Evolutionary conservation across 495 filamentous ascomycete species (phyloP).

Genomic region (Neurospora tetrasperma): DNA sequence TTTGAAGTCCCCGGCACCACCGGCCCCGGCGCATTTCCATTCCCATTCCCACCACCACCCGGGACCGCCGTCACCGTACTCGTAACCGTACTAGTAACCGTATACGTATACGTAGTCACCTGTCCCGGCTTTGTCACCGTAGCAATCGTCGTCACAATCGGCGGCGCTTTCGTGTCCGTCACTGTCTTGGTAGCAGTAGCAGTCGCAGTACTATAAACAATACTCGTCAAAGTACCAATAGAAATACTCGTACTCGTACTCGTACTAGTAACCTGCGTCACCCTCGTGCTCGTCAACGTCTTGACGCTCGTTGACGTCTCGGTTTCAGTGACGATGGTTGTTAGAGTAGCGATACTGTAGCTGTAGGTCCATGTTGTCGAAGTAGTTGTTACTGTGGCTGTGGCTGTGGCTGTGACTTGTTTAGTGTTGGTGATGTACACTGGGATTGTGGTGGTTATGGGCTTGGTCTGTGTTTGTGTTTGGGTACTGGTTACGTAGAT

Average conservation of each 20-base stretch:
- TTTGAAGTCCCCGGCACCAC: conserved; percentile 13
- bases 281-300: background rate
- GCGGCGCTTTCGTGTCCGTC: background rate
- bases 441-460: background rate
- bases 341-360: background rate
- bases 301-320: background rate
- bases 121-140: background rate
- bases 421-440: background rate
- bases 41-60: background rate
- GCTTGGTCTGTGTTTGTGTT: no score
- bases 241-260: background rate
- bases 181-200: background rate
- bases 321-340: background rate
- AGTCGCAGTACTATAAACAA: background rate
- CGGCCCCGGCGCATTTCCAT: conserved; percentile 1
- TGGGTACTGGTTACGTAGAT: background rate
- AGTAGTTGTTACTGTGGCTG: background rate
- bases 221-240: background rate
- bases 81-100: background rate
- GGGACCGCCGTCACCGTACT: background rate
- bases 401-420: background rate
- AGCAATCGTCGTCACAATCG: background rate
- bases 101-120: background rate
- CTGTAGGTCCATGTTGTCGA: background rate
- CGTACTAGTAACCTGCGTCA: background rate